These are phyloP conservation scores for Tetrapisispora pingtungensis DNA, from an alignment of 805 yeast genomes.

Conservation along the genomic window DNA sequence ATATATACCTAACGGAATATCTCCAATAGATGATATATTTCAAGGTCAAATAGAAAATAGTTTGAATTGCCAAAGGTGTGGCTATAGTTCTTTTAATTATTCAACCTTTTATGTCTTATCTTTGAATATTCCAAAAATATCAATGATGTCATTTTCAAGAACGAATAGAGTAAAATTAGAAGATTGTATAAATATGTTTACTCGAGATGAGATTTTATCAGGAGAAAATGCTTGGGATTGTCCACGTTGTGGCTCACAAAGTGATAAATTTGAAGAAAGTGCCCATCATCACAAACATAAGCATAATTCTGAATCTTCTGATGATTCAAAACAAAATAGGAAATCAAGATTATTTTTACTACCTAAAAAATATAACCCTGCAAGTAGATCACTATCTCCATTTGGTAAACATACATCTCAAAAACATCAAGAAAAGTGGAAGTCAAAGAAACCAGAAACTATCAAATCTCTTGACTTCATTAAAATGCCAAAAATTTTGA, in stretches of 20 bases:
- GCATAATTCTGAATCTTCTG: background rate
- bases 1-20: constrained; percentile 47
- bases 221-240: constrained; percentile 82
- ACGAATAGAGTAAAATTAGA: constrained; percentile 38
- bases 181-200: constrained; percentile 53
- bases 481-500: constrained; percentile 65
- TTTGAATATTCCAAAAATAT: constrained; percentile 45
- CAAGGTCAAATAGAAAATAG: constrained; percentile 67
- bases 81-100: constrained; percentile 47
- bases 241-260: constrained; percentile 45
- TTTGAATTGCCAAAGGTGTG: constrained; percentile 55
- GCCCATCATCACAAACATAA: background rate
- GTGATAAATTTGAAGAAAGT: background rate
- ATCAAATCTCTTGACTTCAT: constrained; percentile 67
- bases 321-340: constrained; percentile 2
- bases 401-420: constrained; percentile 14
- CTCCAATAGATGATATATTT: constrained; percentile 56
- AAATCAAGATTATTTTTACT: constrained; percentile 14
- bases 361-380: constrained; percentile 1
- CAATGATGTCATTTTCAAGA: constrained; percentile 18
- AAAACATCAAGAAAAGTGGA: constrained; percentile 5
- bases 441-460: constrained; percentile 31
- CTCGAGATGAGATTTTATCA: constrained; percentile 51
- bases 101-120: constrained; percentile 54
- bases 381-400: constrained; percentile 26